Conservation (phyloP, 306 rosid genomes). For the Glycine tomentella region DNA sequence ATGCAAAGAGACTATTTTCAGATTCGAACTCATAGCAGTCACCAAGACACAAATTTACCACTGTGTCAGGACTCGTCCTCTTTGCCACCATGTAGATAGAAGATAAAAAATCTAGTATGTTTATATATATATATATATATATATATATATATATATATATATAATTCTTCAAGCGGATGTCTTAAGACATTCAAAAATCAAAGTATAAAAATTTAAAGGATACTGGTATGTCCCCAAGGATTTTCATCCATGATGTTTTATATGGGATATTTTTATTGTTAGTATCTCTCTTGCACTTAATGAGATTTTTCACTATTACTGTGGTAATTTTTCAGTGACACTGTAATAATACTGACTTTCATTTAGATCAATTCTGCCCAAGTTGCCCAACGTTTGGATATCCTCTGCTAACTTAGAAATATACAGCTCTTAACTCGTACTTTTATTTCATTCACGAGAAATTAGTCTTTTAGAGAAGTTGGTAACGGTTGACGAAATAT, state of each 20-base stretch:
- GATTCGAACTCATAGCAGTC: no score
- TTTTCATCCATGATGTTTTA: conserved; percentile 1
- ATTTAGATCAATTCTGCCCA: background rate
- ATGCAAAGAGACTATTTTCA: no score
- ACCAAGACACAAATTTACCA: no score
- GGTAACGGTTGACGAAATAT: conserved; percentile 22
- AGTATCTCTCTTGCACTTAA: background rate
- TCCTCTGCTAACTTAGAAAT: background rate
- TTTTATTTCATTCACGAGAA: conserved; percentile 19
- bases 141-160: no score
- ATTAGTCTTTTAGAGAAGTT: conserved; percentile 2
- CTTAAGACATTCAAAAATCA: background rate
- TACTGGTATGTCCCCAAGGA: background rate
- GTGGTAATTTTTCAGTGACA: background rate
- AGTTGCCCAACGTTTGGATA: background rate
- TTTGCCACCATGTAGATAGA: conserved; percentile 3
- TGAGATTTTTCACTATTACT: background rate
- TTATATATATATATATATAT: background rate
- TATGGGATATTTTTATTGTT: background rate
- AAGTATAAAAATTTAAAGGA: background rate
- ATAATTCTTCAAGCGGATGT: background rate
- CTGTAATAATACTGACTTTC: no score
- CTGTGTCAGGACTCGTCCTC: no score
- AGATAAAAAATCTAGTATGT: conserved; percentile 3
- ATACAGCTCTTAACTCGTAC: background rate